phyloP scores from a whole-genome alignment of 2,329 filamentous ascomycete genomes.

The Nigrospora osmanthi region DNA sequence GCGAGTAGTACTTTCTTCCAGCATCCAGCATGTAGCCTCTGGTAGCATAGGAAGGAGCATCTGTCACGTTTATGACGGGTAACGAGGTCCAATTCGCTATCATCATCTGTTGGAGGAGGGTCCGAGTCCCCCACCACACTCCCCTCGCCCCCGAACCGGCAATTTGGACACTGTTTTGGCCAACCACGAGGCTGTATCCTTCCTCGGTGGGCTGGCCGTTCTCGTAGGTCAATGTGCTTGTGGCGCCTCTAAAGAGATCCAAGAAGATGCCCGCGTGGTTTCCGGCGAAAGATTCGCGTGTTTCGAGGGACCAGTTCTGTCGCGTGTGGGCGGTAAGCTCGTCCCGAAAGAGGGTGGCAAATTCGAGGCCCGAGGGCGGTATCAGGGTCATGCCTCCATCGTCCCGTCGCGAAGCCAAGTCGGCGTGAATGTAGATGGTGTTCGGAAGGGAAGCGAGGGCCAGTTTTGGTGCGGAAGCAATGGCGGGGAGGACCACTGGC shows the following conservation, averaged over 20 bases:
- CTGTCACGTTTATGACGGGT: constrained; percentile 17
- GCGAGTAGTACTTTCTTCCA: constrained; percentile 33
- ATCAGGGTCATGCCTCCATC: constrained; percentile 40
- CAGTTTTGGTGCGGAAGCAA: neutral
- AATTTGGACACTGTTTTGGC: constrained; percentile 23
- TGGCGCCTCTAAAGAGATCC: constrained; percentile 18
- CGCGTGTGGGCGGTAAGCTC: constrained; percentile 34
- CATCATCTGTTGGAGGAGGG: constrained; percentile 31
- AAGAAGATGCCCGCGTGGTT: constrained; percentile 33
- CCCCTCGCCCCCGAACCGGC: constrained; percentile 33
- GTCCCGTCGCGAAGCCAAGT: constrained; percentile 30
- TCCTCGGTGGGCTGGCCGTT: constrained; percentile 38
- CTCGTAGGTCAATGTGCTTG: constrained; percentile 31
- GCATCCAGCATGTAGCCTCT: constrained; percentile 36
- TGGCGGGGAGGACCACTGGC: neutral
- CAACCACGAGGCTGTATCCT: constrained; percentile 37
- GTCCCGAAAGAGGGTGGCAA: constrained; percentile 34
- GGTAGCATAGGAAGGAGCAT: constrained; percentile 34
- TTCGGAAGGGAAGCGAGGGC: neutral
- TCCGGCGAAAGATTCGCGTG: constrained; percentile 23
- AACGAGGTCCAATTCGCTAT: constrained; percentile 21
- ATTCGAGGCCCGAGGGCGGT: constrained; percentile 39
- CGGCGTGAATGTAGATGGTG: constrained; percentile 31
- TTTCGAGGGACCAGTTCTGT: constrained; percentile 29
- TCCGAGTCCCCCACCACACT: constrained; percentile 39